Evolutionary conservation across 129 eudicot genomes (phyloP).

Genomic region (Apium graveolens): DNA sequence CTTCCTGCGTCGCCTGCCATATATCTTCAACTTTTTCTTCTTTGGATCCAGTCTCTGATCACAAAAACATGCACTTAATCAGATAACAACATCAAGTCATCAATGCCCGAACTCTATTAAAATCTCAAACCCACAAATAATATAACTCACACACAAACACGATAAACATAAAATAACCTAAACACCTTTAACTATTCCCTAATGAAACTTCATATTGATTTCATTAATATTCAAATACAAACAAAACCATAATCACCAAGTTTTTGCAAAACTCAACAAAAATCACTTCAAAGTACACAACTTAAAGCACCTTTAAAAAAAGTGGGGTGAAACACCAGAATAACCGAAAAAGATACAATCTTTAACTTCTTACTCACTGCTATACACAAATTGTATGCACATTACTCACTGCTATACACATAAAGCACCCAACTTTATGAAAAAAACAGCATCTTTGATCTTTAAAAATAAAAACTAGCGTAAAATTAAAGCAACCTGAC

Average conservation of each 20-base stretch:
- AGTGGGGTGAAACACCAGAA: not conserved
- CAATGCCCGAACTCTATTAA: not conserved
- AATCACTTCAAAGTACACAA: not conserved
- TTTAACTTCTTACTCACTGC: not conserved
- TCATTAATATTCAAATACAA: not conserved
- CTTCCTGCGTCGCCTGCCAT: constrained; percentile 84
- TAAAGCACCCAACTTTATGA: constrained; percentile 3
- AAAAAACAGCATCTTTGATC: not conserved
- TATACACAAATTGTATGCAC: not conserved
- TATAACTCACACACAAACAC: not conserved
- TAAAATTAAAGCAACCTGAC: not conserved
- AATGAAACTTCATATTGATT: not conserved
- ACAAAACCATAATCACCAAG: not conserved
- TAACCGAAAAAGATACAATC: not conserved
- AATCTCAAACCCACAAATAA: not conserved
- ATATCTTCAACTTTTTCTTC: constrained; percentile 42
- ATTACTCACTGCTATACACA: not conserved
- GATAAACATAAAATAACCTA: not conserved
- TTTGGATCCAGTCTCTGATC: constrained; percentile 56
- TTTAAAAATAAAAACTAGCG: not conserved
- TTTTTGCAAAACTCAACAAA: not conserved
- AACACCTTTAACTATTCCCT: not conserved
- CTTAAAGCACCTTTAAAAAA: not conserved
- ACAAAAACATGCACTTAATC: constrained; percentile 8
- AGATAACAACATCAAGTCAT: constrained; percentile 4